phyloP scores from a whole-genome alignment of 495 filamentous ascomycete genomes.

The Lentithecium fluviatile region DNA sequence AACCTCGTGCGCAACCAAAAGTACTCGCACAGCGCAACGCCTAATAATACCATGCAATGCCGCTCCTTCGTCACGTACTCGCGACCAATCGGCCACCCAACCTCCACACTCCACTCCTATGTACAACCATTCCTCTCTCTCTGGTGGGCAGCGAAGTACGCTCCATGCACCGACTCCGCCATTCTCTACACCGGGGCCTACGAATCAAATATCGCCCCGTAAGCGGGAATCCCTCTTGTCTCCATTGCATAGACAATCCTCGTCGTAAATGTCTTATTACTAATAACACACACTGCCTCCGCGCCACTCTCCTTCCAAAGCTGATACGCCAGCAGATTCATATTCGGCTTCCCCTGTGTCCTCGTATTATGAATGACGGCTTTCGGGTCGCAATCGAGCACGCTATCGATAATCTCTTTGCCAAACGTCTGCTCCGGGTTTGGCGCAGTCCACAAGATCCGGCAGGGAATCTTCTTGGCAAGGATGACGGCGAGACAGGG shows the following conservation, averaged over 20 bases:
- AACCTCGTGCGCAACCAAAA: too few species aligned
- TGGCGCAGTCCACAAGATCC: slow-evolving; percentile 61
- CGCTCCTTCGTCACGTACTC: too few species aligned
- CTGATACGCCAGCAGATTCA: slow-evolving; percentile 58
- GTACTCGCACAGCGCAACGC: too few species aligned
- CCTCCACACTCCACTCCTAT: too few species aligned
- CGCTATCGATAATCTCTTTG: slow-evolving; percentile 51
- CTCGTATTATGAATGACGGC: slow-evolving; percentile 59
- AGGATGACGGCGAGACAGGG: slow-evolving; percentile 37
- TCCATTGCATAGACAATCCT: slow-evolving; percentile 75
- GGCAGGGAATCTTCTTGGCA: slow-evolving; percentile 42
- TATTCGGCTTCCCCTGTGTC: slow-evolving; percentile 50
- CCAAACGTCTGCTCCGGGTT: slow-evolving; percentile 57
- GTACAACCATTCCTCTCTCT: too few species aligned
- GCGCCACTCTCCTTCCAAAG: slow-evolving; percentile 58
- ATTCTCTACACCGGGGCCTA: slow-evolving; percentile 38
- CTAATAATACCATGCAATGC: too few species aligned
- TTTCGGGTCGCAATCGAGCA: slow-evolving; percentile 51
- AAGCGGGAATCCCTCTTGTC: slow-evolving; percentile 65
- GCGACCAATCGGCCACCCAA: too few species aligned
- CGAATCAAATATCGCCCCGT: slow-evolving; percentile 80
- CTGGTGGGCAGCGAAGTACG: too few species aligned
- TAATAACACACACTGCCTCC: slow-evolving; percentile 75
- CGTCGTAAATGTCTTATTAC: slow-evolving; percentile 68
- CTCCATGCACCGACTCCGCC: too few species aligned